Conservation (phyloP, 2,329 filamentous ascomycete genomes). For the Fusarium decemcellulare region DNA sequence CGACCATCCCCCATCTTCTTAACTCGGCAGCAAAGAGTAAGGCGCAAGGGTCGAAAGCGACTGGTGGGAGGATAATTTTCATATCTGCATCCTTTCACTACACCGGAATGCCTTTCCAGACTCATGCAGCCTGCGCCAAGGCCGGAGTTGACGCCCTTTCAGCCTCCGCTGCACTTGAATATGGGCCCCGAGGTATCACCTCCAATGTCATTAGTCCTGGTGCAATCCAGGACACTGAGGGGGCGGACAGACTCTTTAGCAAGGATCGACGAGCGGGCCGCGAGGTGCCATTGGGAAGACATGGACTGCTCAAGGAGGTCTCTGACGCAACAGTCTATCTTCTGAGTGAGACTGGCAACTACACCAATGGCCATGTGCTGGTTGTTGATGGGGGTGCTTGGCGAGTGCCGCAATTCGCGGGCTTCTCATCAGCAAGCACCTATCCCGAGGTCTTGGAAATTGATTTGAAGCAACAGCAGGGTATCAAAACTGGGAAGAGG, state of each 20-base stretch:
- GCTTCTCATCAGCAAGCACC: too few relatives aligned
- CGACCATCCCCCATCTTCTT: not conserved
- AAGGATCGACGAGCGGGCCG: not conserved
- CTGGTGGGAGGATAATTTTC: constrained; percentile 13
- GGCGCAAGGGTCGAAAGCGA: not conserved
- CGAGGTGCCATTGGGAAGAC: constrained; percentile 7
- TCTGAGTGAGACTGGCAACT: constrained; percentile 10
- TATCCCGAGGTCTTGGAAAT: too few relatives aligned
- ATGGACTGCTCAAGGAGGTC: constrained; percentile 4
- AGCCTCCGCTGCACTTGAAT: not conserved
- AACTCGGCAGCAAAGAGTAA: constrained; percentile 5
- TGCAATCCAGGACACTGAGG: not conserved
- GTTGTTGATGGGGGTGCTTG: not conserved
- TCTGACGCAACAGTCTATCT: constrained; percentile 16
- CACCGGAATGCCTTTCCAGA: constrained; percentile 14
- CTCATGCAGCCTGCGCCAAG: constrained; percentile 6
- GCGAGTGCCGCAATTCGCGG: too few relatives aligned
- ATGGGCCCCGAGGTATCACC: constrained; percentile 12
- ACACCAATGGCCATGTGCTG: constrained; percentile 7
- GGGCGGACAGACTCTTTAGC: constrained; percentile 1
- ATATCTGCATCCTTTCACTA: constrained; percentile 20
- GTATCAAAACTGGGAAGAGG: too few relatives aligned
- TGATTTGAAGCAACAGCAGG: too few relatives aligned
- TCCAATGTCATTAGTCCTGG: constrained; percentile 16
- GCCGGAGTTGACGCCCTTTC: constrained; percentile 15